A percentile compares a stretch with the other conserved stretches of the same genome.
Conservation (phyloP, 1,284 basidiomycete species). For the Cryptococcus amylolentus region DNA sequence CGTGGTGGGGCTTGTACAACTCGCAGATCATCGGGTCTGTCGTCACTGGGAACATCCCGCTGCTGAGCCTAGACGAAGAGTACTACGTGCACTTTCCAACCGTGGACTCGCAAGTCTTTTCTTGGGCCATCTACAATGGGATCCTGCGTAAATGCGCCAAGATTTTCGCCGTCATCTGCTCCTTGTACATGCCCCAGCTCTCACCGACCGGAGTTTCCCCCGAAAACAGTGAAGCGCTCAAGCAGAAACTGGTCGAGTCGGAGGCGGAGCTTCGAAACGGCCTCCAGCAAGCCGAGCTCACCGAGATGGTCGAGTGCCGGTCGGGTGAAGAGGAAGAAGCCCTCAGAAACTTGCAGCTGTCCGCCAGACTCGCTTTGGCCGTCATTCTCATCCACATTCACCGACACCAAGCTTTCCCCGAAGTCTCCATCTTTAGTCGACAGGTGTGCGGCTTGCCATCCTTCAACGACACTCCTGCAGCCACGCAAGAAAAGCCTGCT, state of each 20-base stretch:
- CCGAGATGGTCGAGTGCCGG: constrained; percentile 40
- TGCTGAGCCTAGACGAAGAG: constrained; percentile 41
- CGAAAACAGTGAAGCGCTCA: constrained; percentile 7
- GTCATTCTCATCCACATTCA: constrained; percentile 49
- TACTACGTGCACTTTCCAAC: constrained; percentile 45
- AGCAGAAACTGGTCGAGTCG: constrained; percentile 33
- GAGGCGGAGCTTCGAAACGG: constrained; percentile 41
- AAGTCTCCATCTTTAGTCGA: constrained; percentile 48
- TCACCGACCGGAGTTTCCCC: background rate
- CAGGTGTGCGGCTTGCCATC: constrained; percentile 48
- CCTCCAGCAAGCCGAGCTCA: constrained; percentile 44
- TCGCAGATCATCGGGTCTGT: constrained; percentile 34
- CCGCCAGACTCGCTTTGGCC: constrained; percentile 42
- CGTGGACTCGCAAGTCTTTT: constrained; percentile 36
- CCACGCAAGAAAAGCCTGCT: background rate
- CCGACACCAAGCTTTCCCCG: constrained; percentile 48
- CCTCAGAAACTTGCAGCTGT: constrained; percentile 46
- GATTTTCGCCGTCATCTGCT: constrained; percentile 37
- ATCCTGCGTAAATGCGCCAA: constrained; percentile 37
- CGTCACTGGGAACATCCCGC: constrained; percentile 32
- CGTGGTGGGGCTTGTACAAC: constrained; percentile 48
- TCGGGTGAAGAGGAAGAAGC: constrained; percentile 50
- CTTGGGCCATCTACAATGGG: constrained; percentile 47
- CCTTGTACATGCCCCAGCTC: constrained; percentile 25
- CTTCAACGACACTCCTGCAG: constrained; percentile 9